These are phyloP conservation scores for Hypomontagnella monticulosa DNA, from an alignment of 495 filamentous ascomycete genomes.

Conservation along the genomic window DNA sequence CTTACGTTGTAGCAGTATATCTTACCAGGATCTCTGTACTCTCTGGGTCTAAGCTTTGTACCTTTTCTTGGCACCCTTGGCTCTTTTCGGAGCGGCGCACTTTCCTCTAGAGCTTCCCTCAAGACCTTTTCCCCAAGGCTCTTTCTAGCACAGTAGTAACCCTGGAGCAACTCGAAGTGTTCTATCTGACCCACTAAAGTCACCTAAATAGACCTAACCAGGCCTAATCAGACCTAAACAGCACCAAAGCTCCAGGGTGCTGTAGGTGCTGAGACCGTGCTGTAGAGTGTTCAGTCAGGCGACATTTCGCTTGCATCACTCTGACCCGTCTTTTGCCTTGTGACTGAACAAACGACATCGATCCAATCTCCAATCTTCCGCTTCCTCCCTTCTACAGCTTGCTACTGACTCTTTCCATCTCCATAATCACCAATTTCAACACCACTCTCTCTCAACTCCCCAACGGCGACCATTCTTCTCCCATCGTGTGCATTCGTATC, in stretches of 20 bases:
- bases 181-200: constrained; percentile 8
- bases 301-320: constrained; percentile 42
- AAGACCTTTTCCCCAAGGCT: not conserved
- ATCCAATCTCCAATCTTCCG: constrained; percentile 7
- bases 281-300: constrained; percentile 23
- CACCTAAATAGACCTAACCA: constrained; percentile 18
- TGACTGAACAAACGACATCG: constrained; percentile 36
- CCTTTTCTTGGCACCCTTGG: constrained; percentile 28
- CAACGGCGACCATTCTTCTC: constrained; percentile 4
- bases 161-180: not conserved
- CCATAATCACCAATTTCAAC: constrained; percentile 26
- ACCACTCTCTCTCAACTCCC: not conserved
- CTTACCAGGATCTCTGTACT: constrained; percentile 4
- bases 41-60: constrained; percentile 30
- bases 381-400: constrained; percentile 13
- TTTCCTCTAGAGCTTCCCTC: constrained; percentile 31
- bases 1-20: not conserved
- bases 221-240: constrained; percentile 4
- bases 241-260: constrained; percentile 16
- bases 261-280: not conserved
- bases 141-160: not conserved
- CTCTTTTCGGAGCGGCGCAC: constrained; percentile 33
- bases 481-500: constrained; percentile 23
- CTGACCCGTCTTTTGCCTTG: constrained; percentile 31
- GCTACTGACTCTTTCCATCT: constrained; percentile 6